Base-by-base conservation (phyloP, 495 filamentous ascomycete species). In the Penicillium alfredii region DNA sequence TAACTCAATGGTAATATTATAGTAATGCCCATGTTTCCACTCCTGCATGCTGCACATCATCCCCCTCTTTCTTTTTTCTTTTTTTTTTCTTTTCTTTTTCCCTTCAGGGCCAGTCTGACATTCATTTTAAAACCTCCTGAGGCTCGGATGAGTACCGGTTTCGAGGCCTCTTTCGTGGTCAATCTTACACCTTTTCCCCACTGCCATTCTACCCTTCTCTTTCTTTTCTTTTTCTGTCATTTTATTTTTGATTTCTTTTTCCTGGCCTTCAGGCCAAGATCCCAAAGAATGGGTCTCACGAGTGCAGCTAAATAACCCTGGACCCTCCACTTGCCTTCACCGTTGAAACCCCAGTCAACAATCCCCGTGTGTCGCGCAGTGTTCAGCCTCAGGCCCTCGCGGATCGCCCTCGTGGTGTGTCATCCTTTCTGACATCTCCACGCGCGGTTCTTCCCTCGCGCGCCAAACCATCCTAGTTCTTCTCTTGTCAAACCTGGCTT, bases 251-350 rank as follows among this genome's bases (percentile, higher is more conserved):
- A 42, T 31, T 35, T 34, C 10, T 43, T 39, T 44, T 41, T 30
- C 40, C 38, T 27, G 41, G 30, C 22, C 19, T 35, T 36, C 8
- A 25, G 8, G 11, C 8, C 23, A 25, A n/a, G 23, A n/a, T n/a
- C n/a, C n/a, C 53, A 42, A 58, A 46, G 39, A 64, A 53, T 51
- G 56, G 53, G 38, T 40, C 34, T 60, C 49, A 55, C 39, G 41
- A 27, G 45, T 57, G 52, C 63, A 64, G 60, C 62, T 68, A 68
- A 63, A 66, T 68, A 68, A 66, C 63, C 63, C 61, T 65, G 61
- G 63, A 65, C 65, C 63, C 63, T 64, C 59, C 57, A 56, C 53
- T 48, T 53, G 35, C 38, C 39, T 55, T 50, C 52, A 49, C 49
- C 45, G 35, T 30, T 51, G 41, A 49, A 53, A 55, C 58, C 52